These are phyloP conservation scores for Candida glaebosa DNA, from an alignment of 805 yeast genomes.

Conservation along the genomic window DNA sequence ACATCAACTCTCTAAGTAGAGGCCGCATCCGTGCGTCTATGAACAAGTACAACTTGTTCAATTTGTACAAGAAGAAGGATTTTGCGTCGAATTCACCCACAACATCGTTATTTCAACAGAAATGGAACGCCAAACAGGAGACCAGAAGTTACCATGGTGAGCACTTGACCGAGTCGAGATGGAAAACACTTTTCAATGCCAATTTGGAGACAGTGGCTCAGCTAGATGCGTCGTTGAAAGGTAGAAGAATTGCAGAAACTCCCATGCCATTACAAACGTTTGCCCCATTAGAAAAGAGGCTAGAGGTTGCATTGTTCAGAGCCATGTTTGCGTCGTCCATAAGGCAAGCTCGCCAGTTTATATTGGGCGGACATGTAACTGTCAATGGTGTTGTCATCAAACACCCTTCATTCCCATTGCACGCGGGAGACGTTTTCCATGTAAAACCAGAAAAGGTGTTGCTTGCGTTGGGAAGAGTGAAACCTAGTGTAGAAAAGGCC, in stretches of 20 bases:
- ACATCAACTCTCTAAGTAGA: slow-evolving; percentile 55
- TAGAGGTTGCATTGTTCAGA: slow-evolving; percentile 88
- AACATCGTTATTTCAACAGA: slow-evolving; percentile 82
- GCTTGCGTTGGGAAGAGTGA: slow-evolving; percentile 77
- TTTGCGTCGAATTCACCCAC: slow-evolving; percentile 42
- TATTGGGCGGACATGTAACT: slow-evolving; percentile 72
- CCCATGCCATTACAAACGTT: slow-evolving; percentile 87
- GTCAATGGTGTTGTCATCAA: slow-evolving; percentile 80
- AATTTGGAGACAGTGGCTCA: slow-evolving; percentile 84
- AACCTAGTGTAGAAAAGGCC: slow-evolving; percentile 72
- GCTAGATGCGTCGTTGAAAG: slow-evolving; percentile 74
- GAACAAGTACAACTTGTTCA: slow-evolving; percentile 89
- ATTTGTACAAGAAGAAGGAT: slow-evolving; percentile 70
- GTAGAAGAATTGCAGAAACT: slow-evolving; percentile 53
- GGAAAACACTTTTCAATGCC: slow-evolving; percentile 67
- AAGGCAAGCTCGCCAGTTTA: slow-evolving; percentile 90
- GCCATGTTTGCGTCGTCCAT: slow-evolving; percentile 90
- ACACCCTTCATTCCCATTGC: slow-evolving; percentile 74
- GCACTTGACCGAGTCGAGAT: slow-evolving; percentile 77
- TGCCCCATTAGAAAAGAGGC: slow-evolving; percentile 82
- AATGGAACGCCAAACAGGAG: slow-evolving; percentile 87
- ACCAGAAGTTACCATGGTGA: slow-evolving; percentile 97
- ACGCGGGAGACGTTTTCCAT: slow-evolving; percentile 82
- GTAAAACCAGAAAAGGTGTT: slow-evolving; percentile 85
- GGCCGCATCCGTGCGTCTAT: slow-evolving; percentile 83